These are phyloP conservation scores for Rosa hybrid DNA, from an alignment of 331 rosid genomes.

Conservation along the genomic window DNA sequence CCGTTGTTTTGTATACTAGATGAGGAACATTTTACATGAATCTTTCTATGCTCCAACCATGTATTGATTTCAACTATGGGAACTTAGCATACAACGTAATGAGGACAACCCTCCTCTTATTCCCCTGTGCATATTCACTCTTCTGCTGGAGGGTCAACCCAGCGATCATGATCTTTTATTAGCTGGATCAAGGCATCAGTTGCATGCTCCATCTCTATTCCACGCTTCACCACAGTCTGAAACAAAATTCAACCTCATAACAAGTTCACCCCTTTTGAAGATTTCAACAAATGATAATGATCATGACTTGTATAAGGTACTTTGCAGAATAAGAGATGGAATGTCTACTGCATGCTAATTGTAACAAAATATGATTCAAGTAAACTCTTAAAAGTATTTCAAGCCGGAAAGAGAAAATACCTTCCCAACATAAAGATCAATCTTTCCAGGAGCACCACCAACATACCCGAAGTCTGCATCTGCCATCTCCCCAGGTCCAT, in stretches of 20 bases:
- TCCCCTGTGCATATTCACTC: constrained; percentile 39
- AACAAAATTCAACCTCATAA: constrained; percentile 20
- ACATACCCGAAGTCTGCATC: constrained; percentile 99
- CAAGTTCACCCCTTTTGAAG: neutral
- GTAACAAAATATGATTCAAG: too few relatives aligned
- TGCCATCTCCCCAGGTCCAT: constrained; percentile 99
- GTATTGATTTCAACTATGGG: neutral
- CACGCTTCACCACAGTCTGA: constrained; percentile 94
- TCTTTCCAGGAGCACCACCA: constrained; percentile 98
- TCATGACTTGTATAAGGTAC: neutral
- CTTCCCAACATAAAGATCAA: constrained; percentile 98
- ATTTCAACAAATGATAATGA: neutral
- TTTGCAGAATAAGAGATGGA: neutral
- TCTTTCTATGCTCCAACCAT: neutral
- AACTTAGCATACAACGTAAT: neutral
- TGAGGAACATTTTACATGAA: neutral
- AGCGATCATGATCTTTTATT: constrained; percentile 91
- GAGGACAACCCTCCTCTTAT: constrained; percentile 2
- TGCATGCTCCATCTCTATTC: constrained; percentile 88
- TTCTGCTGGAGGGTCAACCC: constrained; percentile 88
- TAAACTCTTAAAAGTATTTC: neutral
- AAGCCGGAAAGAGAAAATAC: constrained; percentile 31
- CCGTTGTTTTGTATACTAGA: neutral
- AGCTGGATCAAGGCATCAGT: constrained; percentile 90
- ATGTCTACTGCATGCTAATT: neutral